Evolutionary conservation across 176 grass and related monocot genomes (phyloP), one percentile per base, ranked within the genome.

Genomic region (Oryza meyeriana): DNA sequence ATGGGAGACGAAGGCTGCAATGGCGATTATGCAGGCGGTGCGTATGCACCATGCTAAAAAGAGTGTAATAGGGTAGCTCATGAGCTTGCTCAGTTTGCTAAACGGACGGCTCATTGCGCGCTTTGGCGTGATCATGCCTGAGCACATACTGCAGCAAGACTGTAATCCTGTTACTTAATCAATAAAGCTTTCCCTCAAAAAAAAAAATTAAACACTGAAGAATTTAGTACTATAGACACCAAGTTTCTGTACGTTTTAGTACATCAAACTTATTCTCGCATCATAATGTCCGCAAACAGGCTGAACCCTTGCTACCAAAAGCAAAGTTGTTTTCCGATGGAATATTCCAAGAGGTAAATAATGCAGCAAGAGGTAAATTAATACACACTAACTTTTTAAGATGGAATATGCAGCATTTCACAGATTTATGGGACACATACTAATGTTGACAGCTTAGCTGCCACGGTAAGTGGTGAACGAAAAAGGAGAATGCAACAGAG

Each of bases 381-480:
- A 6, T 65, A 66, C 22, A 74, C 22, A 47, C 29, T 22, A 57
- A 62, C 52, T 58, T 58, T 55, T 58, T 58, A 20, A 58, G 52
- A 58, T 58, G 52, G 52, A 58, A 58, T 58, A 58, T 22, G 52
- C 52, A 58, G 52, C 52, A 58, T n/a, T 10, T n/a, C 52, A 2
- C 6, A 1, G 3, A 58, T 6, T 58, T 10, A 3, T 0, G 8
- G 7, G 0, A 10, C 16, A 77, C 63, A 80, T 20, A 47, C 12
- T 13, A 55, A 22, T n/a, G 28, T 62, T 25, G 8, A 72, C 25
- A 65, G 30, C 31, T 79, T 93, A 99, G 84, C 93, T 99, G 28
- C 93, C 96, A 78, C 96, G 91, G 42, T 92, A 95, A 79, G 96
- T 95, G 80, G 90, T 91, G 70, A 98, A 95, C 2, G 89, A 99